Conservation (phyloP, 192 early-diverging fungal genomes). For the Entomortierella lignicola region DNA sequence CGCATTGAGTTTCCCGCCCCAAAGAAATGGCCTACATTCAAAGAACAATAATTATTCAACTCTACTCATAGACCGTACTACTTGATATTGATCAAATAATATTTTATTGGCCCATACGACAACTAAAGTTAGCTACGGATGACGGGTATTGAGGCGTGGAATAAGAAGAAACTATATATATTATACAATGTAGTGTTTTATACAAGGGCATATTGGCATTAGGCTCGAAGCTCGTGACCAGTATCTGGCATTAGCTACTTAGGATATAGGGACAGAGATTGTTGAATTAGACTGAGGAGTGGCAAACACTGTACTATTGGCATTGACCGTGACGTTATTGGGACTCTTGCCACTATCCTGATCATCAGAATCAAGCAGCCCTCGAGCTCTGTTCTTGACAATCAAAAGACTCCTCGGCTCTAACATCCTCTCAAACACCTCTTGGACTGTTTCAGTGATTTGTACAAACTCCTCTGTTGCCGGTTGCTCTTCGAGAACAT, state of each 20-base stretch:
- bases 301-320: neutral
- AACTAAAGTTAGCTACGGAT: no score
- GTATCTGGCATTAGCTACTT: no score
- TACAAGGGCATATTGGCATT: no score
- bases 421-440: conserved; percentile 52
- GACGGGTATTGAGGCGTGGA: no score
- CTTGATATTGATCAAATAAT: no score
- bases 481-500: no score
- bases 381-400: conserved; percentile 49
- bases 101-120: no score
- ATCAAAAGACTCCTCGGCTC: conserved; percentile 35
- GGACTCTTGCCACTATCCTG: neutral
- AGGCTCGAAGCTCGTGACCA: no score
- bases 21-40: conserved; percentile 51
- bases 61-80: neutral
- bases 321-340: neutral
- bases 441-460: conserved; percentile 28
- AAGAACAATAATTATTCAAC: conserved; percentile 19
- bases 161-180: no score
- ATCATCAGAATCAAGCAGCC: conserved; percentile 24
- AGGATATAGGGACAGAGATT: no score
- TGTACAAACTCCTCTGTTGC: conserved; percentile 13
- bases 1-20: conserved; percentile 76
- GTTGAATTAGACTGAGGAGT: no score
- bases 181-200: no score